These are phyloP conservation scores for Arthromyces matolae DNA, from an alignment of 768 basidiomycete species.

Conservation along the genomic window DNA sequence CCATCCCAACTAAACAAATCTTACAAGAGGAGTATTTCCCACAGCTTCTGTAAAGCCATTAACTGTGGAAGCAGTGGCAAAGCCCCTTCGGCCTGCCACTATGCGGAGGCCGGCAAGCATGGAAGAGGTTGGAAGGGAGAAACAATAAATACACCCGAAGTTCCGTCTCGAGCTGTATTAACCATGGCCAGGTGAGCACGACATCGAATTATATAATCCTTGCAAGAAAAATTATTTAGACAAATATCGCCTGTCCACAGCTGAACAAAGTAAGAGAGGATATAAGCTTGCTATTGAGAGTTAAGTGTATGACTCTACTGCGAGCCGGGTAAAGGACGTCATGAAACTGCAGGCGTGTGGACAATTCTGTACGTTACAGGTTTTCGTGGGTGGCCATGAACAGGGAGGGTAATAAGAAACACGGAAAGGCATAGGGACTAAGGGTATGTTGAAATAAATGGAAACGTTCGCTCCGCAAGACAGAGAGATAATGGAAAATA, in stretches of 20 bases:
- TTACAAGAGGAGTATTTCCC: slow-evolving; percentile 90
- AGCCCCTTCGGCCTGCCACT: slow-evolving; percentile 27
- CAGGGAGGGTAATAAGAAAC: slow-evolving; percentile 23
- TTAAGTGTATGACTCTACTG: slow-evolving; percentile 21
- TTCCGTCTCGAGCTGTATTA: no score
- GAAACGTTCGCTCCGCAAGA: slow-evolving; percentile 19
- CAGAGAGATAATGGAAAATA: slow-evolving; percentile 14
- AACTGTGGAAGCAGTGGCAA: slow-evolving; percentile 43
- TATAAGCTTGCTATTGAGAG: slow-evolving; percentile 19
- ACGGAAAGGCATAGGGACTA: no score
- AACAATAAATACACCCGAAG: slow-evolving; percentile 1
- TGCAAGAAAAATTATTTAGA: no score
- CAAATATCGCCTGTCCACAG: no score
- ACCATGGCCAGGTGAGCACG: slow-evolving; percentile 29
- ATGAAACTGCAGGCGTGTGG: slow-evolving; percentile 30
- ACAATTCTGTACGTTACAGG: slow-evolving; percentile 33
- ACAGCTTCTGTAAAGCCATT: slow-evolving; percentile 85
- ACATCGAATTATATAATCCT: slow-evolving; percentile 34
- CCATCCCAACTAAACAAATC: slow-evolving; percentile 17
- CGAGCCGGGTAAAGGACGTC: slow-evolving; percentile 26
- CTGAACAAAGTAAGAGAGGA: no score
- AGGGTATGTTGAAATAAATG: slow-evolving; percentile 28
- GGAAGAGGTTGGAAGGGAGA: slow-evolving; percentile 18
- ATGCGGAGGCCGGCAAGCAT: slow-evolving; percentile 33
- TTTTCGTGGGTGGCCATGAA: slow-evolving; percentile 40